Evolutionary conservation across 768 basidiomycete species (phyloP), one percentile per base, ranked within the genome.

Genomic region (Mycena latifolia): DNA sequence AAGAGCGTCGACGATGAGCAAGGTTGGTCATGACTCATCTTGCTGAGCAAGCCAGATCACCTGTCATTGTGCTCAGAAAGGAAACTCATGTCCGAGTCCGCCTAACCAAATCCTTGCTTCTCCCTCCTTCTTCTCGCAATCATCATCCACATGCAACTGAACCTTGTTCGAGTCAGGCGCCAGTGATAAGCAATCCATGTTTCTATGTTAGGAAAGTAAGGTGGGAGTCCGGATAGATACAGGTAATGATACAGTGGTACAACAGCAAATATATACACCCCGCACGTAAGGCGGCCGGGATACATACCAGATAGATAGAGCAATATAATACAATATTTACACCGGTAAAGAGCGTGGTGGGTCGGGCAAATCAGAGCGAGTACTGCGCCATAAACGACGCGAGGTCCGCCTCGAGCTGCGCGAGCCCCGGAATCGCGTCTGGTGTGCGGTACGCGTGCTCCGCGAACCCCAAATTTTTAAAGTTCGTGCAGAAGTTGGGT

Each of bases 351-450:
- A 53, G 22, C 9, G 52, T 33, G 35, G n/a, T 20, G 53, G 35
- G 45, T 3, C 20, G 22, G 17, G 25, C 15, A n/a, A n/a, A 11
- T 66, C 50, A 66, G 27, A 66, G 65, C 24, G 65, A 70, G 37
- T 70, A 66, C 60, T 70, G 65, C 5, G 54, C 53, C 65, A 66
- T 63, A 31, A 70, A 70, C 17, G 65, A 59, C 7, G 69, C 56
- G 22, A 70, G 24, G 20, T 70, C 69, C 17, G 65, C 69, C 54
- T 70, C 69, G 18, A 70, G 52, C 50, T 70, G 69, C n/a, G 61
- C 65, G 2, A 70, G 48, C n/a, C 63, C 63, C 15, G 60, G 48
- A 24, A 46, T 55, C 33, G 60, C 47, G 20, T 57, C 58, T 28
- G 51, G 65, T n/a, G 37, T 48, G 27, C 54, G 39, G 50, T 39